phyloP scores from a whole-genome alignment of 345 rosid genomes.

The Isatis tinctoria region DNA sequence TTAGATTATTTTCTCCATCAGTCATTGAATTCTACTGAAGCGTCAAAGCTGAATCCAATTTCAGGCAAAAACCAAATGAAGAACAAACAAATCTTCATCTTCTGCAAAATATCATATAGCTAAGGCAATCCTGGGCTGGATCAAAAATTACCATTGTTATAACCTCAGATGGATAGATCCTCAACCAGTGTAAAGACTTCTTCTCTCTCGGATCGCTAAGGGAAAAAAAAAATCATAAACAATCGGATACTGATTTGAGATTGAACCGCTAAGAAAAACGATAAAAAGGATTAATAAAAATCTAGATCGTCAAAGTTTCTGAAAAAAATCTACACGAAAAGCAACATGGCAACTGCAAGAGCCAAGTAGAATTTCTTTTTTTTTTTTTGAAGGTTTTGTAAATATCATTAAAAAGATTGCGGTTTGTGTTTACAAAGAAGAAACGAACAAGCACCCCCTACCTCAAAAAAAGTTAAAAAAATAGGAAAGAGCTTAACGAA shows the following conservation, averaged over 20 bases:
- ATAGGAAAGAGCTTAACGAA: too few relatives aligned
- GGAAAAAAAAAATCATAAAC: not conserved
- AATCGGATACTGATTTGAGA: not conserved
- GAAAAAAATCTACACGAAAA: conserved; percentile 9
- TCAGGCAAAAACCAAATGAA: not conserved
- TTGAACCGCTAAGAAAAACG: not conserved
- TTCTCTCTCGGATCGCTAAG: conserved; percentile 9
- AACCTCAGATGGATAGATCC: conserved; percentile 5
- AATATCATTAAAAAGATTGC: too few relatives aligned
- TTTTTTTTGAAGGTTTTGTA: too few relatives aligned
- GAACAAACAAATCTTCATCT: not conserved
- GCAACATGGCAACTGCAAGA: not conserved
- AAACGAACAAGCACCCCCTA: too few relatives aligned
- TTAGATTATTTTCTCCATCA: not conserved
- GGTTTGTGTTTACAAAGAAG: too few relatives aligned
- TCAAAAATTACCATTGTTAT: conserved; percentile 26
- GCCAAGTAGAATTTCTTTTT: not conserved
- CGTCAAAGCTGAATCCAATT: not conserved
- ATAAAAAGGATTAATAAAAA: not conserved
- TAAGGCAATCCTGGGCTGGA: not conserved
- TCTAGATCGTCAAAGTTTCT: not conserved
- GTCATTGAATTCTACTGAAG: not conserved
- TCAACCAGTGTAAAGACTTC: not conserved
- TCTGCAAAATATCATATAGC: not conserved
- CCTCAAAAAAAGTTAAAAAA: too few relatives aligned